These are phyloP conservation scores for Fraxinus paxiana DNA, from an alignment of 305 asterid genomes.

Conservation along the genomic window DNA sequence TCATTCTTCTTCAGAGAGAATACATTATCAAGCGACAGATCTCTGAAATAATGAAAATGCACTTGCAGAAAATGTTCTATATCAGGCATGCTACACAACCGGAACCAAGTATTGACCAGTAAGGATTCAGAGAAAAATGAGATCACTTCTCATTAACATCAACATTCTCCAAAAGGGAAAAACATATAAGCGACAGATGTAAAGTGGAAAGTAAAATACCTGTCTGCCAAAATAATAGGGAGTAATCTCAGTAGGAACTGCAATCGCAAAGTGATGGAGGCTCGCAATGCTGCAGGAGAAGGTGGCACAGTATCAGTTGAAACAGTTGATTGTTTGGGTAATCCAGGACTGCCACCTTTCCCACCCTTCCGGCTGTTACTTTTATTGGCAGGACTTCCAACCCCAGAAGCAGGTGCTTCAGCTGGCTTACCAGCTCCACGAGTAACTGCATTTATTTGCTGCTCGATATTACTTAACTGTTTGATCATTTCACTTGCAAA, in stretches of 20 bases:
- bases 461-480: constrained; percentile 85
- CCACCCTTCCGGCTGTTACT: constrained; percentile 67
- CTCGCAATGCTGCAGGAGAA: constrained; percentile 83
- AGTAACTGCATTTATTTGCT: constrained; percentile 74
- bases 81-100: not conserved
- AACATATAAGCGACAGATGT: not conserved
- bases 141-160: not conserved
- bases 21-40: not conserved
- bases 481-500: constrained; percentile 94
- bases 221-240: constrained; percentile 76
- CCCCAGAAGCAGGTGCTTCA: constrained; percentile 45
- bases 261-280: constrained; percentile 87
- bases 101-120: not conserved
- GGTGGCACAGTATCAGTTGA: constrained; percentile 73
- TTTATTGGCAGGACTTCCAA: constrained; percentile 73
- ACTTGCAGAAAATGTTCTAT: not conserved
- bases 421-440: constrained; percentile 68
- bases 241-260: constrained; percentile 86
- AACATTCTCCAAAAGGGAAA: not conserved
- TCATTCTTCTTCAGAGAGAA: not conserved
- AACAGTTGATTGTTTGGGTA: constrained; percentile 59
- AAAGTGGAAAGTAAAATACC: constrained; percentile 40
- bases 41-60: not conserved
- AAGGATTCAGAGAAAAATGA: not conserved
- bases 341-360: constrained; percentile 71